These are phyloP conservation scores for Russula abietina DNA, from an alignment of 768 basidiomycete genomes.

Conservation along the genomic window DNA sequence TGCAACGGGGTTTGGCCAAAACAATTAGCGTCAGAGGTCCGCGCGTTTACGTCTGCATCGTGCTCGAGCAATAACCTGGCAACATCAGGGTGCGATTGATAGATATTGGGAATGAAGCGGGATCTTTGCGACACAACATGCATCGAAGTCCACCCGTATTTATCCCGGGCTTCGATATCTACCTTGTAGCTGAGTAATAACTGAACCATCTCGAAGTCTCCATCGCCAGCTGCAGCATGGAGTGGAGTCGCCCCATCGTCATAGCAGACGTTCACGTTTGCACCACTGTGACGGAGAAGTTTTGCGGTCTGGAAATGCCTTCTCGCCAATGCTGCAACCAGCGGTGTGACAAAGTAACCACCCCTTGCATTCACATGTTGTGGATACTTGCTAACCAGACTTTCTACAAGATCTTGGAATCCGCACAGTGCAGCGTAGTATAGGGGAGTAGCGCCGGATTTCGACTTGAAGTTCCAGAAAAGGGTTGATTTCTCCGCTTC, in stretches of 20 bases:
- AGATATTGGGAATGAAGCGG: background rate
- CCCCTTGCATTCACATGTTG: background rate
- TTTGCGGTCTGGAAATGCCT: background rate
- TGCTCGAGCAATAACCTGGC: background rate
- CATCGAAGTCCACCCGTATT: background rate
- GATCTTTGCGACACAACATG: background rate
- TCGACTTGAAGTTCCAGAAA: background rate
- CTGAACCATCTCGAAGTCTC: background rate
- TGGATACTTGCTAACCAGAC: background rate
- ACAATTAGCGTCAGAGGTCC: no score
- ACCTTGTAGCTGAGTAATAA: background rate
- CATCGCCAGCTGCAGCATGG: background rate
- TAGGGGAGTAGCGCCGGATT: background rate
- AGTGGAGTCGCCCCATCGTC: background rate
- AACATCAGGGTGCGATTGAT: background rate
- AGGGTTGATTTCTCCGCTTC: fast-evolving
- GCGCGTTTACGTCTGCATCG: background rate
- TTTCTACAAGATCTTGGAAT: background rate
- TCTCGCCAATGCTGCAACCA: background rate
- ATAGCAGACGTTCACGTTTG: background rate
- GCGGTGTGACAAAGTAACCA: background rate
- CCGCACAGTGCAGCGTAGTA: background rate
- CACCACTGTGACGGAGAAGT: background rate
- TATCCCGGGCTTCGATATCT: background rate
- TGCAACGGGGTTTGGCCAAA: background rate